Evolutionary conservation across 805 yeast species (phyloP).

Genomic region (Starmerella floricola): DNA sequence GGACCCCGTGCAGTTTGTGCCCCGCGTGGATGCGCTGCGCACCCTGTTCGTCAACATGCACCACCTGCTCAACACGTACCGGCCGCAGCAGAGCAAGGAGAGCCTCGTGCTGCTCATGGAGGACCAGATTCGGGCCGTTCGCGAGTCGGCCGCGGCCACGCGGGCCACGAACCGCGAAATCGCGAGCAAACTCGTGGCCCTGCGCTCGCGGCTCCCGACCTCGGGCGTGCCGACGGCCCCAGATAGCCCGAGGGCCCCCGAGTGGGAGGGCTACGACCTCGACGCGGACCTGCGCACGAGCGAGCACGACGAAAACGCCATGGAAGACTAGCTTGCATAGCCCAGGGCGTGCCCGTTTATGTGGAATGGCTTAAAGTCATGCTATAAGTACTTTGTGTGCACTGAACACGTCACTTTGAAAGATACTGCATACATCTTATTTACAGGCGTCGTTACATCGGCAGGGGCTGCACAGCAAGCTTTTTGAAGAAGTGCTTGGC

Average conservation of each 20-base stretch:
- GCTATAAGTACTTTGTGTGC: no score
- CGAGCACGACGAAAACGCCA: slow-evolving; percentile 7
- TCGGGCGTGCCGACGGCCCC: background rate
- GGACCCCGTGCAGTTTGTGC: slow-evolving; percentile 52
- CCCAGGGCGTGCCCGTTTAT: no score
- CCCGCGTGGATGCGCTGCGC: slow-evolving; percentile 66
- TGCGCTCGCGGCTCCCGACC: slow-evolving; percentile 26
- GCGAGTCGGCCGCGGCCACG: slow-evolving; percentile 27
- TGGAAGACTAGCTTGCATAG: background rate
- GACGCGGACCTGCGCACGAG: slow-evolving; percentile 11
- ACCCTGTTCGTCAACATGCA: slow-evolving; percentile 77
- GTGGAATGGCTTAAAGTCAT: no score
- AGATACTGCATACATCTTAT: no score
- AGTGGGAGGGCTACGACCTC: slow-evolving; percentile 17
- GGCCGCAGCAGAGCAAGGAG: slow-evolving; percentile 93
- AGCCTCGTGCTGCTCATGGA: slow-evolving; percentile 62
- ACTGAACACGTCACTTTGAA: no score
- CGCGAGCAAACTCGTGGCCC: slow-evolving; percentile 28
- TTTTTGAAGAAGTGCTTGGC: no score
- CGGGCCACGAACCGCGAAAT: slow-evolving; percentile 34
- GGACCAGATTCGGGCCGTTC: slow-evolving; percentile 42
- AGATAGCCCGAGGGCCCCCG: background rate
- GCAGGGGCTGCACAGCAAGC: no score
- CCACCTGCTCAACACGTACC: slow-evolving; percentile 78
- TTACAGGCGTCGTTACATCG: no score